Conservation (phyloP, 495 filamentous ascomycete species). For the Penicillium salamii region DNA sequence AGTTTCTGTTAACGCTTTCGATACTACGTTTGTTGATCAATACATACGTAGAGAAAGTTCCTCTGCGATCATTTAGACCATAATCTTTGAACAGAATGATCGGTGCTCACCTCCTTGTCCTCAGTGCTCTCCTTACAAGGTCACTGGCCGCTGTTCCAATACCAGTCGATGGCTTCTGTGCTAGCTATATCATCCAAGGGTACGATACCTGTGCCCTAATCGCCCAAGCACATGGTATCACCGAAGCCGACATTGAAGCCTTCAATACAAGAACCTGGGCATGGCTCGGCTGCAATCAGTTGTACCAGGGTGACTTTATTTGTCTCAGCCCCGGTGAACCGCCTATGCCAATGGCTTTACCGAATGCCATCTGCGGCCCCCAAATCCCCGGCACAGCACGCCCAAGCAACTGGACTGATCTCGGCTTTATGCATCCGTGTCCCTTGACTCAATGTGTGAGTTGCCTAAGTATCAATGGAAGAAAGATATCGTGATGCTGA, state of each 20-base stretch:
- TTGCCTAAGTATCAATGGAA: neutral
- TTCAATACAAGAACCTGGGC: slow-evolving; percentile 10
- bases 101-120: neutral
- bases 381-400: slow-evolving; percentile 18
- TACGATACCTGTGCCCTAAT: slow-evolving; percentile 7
- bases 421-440: slow-evolving; percentile 15
- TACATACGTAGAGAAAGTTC: no score
- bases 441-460: slow-evolving; percentile 10
- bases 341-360: slow-evolving; percentile 19
- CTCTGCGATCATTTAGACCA: no score
- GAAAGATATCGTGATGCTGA: neutral
- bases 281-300: slow-evolving; percentile 12
- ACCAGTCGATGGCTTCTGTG: neutral
- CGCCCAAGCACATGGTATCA: slow-evolving; percentile 7
- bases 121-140: no score
- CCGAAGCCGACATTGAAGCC: slow-evolving; percentile 12
- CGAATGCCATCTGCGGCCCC: slow-evolving; percentile 15
- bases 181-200: slow-evolving; percentile 1
- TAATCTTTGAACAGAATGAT: neutral
- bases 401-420: slow-evolving; percentile 7
- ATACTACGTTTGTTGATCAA: no score
- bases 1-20: no score
- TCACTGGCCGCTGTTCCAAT: no score
- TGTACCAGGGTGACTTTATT: slow-evolving; percentile 16
- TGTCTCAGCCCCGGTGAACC: slow-evolving; percentile 5